Evolutionary conservation across 2,329 filamentous ascomycete genomes (phyloP).

Genomic region (Ophiosphaerella narmari): DNA sequence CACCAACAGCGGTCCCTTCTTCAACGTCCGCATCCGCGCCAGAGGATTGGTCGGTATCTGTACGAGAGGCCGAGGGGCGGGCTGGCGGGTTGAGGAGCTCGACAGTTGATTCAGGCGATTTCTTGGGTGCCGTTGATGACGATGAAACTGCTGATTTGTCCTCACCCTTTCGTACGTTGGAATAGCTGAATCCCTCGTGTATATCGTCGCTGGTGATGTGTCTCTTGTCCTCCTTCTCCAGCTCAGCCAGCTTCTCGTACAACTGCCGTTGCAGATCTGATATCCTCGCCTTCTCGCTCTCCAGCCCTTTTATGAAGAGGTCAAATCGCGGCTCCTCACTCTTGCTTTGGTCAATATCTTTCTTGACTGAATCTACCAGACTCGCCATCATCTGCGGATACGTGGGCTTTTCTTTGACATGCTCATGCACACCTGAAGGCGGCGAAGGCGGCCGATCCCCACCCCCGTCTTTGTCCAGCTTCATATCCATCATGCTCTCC

Average conservation of each 20-base stretch:
- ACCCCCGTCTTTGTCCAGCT: conserved; percentile 52
- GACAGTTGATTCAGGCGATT: conserved; percentile 42
- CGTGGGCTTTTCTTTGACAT: conserved; percentile 75
- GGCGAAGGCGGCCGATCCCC: conserved; percentile 68
- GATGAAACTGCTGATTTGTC: conserved; percentile 29
- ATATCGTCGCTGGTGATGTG: conserved; percentile 95
- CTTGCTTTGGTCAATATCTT: conserved; percentile 74
- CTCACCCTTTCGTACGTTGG: conserved; percentile 63
- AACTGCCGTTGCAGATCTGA: conserved; percentile 77
- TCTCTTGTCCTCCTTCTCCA: conserved; percentile 81
- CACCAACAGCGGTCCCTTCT: conserved; percentile 52
- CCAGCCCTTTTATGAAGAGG: conserved; percentile 78
- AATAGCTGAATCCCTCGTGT: conserved; percentile 88
- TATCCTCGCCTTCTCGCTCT: conserved; percentile 77
- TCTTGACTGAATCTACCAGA: conserved; percentile 92
- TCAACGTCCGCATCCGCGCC: conserved; percentile 67
- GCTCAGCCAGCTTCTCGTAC: conserved; percentile 71
- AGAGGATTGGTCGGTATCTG: conserved; percentile 55
- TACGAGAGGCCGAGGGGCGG: conserved; percentile 41
- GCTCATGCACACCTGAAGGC: conserved; percentile 77
- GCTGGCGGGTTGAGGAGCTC: conserved; percentile 76
- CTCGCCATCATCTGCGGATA: conserved; percentile 99
- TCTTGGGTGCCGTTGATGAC: conserved; percentile 28
- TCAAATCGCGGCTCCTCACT: conserved; percentile 68
- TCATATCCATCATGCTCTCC: conserved; percentile 68